phyloP scores from a whole-genome alignment of 768 basidiomycete species.

The Pulveroboletus sp. region DNA sequence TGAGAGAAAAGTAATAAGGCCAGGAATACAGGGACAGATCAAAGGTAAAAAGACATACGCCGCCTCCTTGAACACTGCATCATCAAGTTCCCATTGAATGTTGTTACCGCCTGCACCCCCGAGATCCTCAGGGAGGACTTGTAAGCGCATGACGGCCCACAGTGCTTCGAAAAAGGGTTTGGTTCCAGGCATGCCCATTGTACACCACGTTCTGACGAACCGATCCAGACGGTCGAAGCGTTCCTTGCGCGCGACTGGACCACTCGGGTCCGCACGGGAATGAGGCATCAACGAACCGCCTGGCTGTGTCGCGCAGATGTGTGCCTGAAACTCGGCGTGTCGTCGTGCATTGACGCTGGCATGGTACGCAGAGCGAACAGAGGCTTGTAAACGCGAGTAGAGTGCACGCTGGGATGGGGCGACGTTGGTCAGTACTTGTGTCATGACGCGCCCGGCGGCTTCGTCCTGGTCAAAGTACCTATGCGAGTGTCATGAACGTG shows the following conservation, averaged over 20 bases:
- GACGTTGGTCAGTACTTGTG: constrained; percentile 74
- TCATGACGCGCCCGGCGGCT: constrained; percentile 74
- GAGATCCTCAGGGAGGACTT: constrained; percentile 73
- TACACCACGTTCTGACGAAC: constrained; percentile 83
- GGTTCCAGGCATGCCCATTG: constrained; percentile 83
- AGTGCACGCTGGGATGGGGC: constrained; percentile 84
- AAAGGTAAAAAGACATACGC: constrained; percentile 58
- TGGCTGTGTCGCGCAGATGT: constrained; percentile 72
- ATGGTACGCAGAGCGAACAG: constrained; percentile 83
- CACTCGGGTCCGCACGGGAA: constrained; percentile 63
- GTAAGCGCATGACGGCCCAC: constrained; percentile 80
- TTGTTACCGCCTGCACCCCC: constrained; percentile 74
- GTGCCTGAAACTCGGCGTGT: constrained; percentile 83
- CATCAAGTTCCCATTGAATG: constrained; percentile 90
- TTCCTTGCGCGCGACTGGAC: constrained; percentile 68
- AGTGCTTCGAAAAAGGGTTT: constrained; percentile 69
- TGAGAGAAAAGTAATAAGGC: constrained; percentile 21
- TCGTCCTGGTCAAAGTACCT: constrained; percentile 89
- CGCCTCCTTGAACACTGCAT: constrained; percentile 91
- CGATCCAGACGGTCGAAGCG: constrained; percentile 71
- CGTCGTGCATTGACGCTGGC: constrained; percentile 72
- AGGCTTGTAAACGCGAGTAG: constrained; percentile 83
- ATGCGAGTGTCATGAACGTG: constrained; percentile 12
- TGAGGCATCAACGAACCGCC: constrained; percentile 79
- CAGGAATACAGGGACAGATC: constrained; percentile 5